Evolutionary conservation across 192 early-diverging fungal species (phyloP).

Genomic region (Gamsiella multidivaricata): DNA sequence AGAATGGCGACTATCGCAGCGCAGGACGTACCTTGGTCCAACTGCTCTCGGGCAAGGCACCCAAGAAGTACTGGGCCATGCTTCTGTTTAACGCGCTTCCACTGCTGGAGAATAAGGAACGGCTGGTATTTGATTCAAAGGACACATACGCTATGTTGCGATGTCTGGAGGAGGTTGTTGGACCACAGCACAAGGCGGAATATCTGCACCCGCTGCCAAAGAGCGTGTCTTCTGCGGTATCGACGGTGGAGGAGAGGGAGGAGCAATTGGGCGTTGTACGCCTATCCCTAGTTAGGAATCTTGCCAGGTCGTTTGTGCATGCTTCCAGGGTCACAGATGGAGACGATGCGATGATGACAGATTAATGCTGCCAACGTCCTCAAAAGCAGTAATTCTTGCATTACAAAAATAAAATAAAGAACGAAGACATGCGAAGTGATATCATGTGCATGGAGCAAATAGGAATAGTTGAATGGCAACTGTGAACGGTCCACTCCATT

Average conservation of each 20-base stretch:
- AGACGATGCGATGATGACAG: background rate
- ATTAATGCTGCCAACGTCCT: background rate
- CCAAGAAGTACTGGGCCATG: constrained; percentile 59
- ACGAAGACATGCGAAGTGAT: too few species aligned
- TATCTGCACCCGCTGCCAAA: constrained; percentile 42
- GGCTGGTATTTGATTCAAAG: constrained; percentile 63
- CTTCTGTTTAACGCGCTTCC: constrained; percentile 71
- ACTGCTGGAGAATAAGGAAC: constrained; percentile 64
- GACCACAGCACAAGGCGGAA: constrained; percentile 41
- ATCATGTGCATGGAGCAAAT: constrained; percentile 6
- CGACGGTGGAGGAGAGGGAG: constrained; percentile 27
- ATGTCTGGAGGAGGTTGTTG: constrained; percentile 66
- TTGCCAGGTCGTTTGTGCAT: constrained; percentile 39
- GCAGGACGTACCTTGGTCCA: constrained; percentile 61
- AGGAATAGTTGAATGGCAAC: background rate
- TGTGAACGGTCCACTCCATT: background rate
- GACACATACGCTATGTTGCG: constrained; percentile 75
- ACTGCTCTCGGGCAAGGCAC: constrained; percentile 64
- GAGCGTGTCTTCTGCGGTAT: background rate
- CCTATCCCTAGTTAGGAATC: constrained; percentile 35
- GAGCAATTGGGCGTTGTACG: constrained; percentile 27
- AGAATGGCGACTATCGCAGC: constrained; percentile 17
- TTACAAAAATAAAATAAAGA: background rate
- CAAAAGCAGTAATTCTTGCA: background rate
- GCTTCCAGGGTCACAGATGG: constrained; percentile 4